Evolutionary conservation across 2,329 filamentous ascomycete species (phyloP), one percentile per base, ranked within the genome.

Genomic region (Teratosphaeria zuluensis): DNA sequence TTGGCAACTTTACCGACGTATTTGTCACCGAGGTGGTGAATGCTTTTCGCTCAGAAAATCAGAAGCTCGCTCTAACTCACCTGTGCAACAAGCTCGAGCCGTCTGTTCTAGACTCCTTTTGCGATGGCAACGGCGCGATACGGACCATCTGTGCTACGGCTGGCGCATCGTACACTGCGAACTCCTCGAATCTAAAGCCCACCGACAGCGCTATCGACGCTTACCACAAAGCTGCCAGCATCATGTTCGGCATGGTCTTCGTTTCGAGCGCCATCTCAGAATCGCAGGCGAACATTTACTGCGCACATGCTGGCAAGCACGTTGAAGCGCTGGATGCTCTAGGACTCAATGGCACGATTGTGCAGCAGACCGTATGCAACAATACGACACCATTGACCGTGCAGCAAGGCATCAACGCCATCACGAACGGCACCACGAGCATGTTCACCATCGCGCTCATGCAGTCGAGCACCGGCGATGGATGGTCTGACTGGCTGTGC

Each of bases 21-120:
- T 68, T 69, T 58, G 57, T 61, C 8, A 65, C 64, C 8, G 63
- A 66, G 46, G 48, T 69, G 56, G 57, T 63, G 8, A 57, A 63
- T 38, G 55, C 65, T 12, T 69, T 70, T 60, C 51, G 58, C 21
- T 12, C 54, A n/a, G 53, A 53, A 55, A 62, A 64, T 51, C 19
- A 21, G n/a, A 62, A 55, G 11, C 38, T 59, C 0, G 56, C 59
- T 31, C 63, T 61, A 54, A 42, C 54, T 33, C 66, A 68, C 62
- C 59, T 69, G 33, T 70, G 68, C 61, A 51, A 63, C 56, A 64
- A 63, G 55, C 59, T 70, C 48, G 61, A 60, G 33, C 64, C 63
- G 56, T 33, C 60, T 19, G 57, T 61, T 38, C 56, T 70, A 51
- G 58, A 64, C 35, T 55, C 53, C 58, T 67, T 69, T 63, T 56